Percentiles rank a stretch among this genome's conserved stretches.
phyloP scores from a whole-genome alignment of 345 rosid species.

The Angophora floribunda region DNA sequence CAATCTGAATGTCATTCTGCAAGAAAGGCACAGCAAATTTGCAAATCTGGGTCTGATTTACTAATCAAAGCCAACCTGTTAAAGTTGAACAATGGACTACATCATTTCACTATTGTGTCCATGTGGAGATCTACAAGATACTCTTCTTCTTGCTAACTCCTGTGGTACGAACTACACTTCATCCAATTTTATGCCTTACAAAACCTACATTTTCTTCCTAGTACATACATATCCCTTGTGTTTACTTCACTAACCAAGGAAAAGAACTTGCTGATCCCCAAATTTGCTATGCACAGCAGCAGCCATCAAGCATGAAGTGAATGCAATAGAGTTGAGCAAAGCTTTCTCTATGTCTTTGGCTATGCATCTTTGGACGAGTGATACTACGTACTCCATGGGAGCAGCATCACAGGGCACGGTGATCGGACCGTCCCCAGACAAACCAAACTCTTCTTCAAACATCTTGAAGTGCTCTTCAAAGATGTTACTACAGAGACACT shows the following conservation, averaged over 20 bases:
- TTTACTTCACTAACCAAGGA: neutral
- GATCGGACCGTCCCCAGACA: slow-evolving; percentile 4
- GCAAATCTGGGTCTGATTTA: no score
- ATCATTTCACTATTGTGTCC: neutral
- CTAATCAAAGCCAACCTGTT: neutral
- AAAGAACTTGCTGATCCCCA: neutral
- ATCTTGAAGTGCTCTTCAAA: neutral
- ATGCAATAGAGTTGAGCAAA: neutral
- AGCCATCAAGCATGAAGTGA: neutral
- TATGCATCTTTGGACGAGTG: neutral
- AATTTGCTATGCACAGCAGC: neutral
- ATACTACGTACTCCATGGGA: slow-evolving; percentile 4
- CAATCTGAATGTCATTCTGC: neutral
- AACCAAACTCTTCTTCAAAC: neutral
- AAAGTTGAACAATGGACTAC: no score
- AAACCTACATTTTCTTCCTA: no score
- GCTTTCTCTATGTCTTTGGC: neutral
- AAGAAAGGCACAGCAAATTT: neutral
- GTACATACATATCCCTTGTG: neutral
- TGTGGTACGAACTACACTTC: no score
- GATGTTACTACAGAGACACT: neutral
- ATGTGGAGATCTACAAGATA: no score
- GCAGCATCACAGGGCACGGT: slow-evolving; percentile 12
- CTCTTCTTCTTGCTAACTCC: neutral
- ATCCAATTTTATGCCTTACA: no score